Conservation (phyloP, 1,284 basidiomycete species). For the Heliocybe sulcata region DNA sequence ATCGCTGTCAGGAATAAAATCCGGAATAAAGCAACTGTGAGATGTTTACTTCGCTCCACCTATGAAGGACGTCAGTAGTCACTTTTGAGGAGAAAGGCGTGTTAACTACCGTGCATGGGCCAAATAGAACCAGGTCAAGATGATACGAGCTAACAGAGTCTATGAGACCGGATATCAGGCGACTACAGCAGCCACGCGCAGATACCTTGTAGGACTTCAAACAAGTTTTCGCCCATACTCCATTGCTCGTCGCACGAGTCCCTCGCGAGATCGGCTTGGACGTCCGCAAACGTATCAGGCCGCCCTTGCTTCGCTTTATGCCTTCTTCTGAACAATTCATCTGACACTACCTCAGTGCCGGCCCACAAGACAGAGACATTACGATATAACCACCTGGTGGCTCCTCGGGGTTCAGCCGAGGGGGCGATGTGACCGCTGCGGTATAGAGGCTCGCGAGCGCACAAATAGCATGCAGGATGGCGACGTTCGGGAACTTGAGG, state of each 20-base stretch:
- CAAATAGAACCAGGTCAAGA: constrained; percentile 31
- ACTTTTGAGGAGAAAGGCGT: background rate
- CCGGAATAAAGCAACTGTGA: constrained; percentile 25
- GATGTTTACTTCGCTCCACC: constrained; percentile 62
- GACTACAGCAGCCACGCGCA: background rate
- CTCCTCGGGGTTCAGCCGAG: constrained; percentile 29
- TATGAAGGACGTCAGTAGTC: constrained; percentile 17
- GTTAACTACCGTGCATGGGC: constrained; percentile 6
- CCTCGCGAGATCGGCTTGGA: constrained; percentile 53
- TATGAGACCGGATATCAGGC: background rate
- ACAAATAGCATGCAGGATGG: constrained; percentile 71
- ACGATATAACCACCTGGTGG: constrained; percentile 12
- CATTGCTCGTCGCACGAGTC: constrained; percentile 42
- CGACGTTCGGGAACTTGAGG: constrained; percentile 57
- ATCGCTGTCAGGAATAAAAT: constrained; percentile 19
- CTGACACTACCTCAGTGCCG: constrained; percentile 17
- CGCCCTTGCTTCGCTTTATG: constrained; percentile 29
- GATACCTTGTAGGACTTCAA: constrained; percentile 58
- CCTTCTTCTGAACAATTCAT: constrained; percentile 46
- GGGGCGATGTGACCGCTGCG: constrained; percentile 45
- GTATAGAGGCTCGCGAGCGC: constrained; percentile 67
- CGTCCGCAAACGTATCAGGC: constrained; percentile 58
- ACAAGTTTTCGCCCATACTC: constrained; percentile 44
- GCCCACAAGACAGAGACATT: background rate
- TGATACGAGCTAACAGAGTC: constrained; percentile 38